Evolutionary conservation across 1,284 basidiomycete species (phyloP).

Genomic region (Ganoderma lingzhi): DNA sequence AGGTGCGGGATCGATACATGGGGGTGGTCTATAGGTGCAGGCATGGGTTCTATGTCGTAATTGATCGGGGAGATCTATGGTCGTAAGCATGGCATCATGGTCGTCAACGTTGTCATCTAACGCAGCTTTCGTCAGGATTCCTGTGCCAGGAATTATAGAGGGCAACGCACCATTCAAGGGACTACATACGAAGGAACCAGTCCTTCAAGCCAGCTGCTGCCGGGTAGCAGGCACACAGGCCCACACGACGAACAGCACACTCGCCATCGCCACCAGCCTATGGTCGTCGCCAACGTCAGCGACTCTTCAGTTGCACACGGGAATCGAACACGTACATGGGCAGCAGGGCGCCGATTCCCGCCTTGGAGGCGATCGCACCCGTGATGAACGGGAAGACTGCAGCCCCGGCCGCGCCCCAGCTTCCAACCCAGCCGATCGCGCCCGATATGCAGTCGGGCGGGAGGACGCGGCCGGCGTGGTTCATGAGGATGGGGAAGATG

Average conservation of each 20-base stretch:
- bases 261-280: constrained; percentile 57
- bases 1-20: not conserved
- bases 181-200: constrained; percentile 3
- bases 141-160: not conserved
- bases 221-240: constrained; percentile 45
- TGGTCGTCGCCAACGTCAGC: not conserved
- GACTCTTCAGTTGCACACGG: not conserved
- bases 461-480: constrained; percentile 54
- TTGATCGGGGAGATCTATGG: not conserved
- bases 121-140: not conserved
- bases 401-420: constrained; percentile 61
- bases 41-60: constrained; percentile 7
- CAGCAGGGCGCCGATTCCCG: constrained; percentile 60
- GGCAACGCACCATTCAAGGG: not conserved
- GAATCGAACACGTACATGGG: constrained; percentile 56
- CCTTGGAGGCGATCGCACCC: constrained; percentile 57
- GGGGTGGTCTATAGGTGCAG: not conserved
- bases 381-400: constrained; percentile 65
- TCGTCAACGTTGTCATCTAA: not conserved
- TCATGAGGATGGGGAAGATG: constrained; percentile 63
- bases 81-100: constrained; percentile 11
- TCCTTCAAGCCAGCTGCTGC: constrained; percentile 13
- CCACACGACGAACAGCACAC: constrained; percentile 52
- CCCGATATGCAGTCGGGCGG: constrained; percentile 61
- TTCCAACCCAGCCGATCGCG: constrained; percentile 64